These are phyloP conservation scores for Glycine tomentella DNA, from an alignment of 306 rosid genomes.

Conservation along the genomic window DNA sequence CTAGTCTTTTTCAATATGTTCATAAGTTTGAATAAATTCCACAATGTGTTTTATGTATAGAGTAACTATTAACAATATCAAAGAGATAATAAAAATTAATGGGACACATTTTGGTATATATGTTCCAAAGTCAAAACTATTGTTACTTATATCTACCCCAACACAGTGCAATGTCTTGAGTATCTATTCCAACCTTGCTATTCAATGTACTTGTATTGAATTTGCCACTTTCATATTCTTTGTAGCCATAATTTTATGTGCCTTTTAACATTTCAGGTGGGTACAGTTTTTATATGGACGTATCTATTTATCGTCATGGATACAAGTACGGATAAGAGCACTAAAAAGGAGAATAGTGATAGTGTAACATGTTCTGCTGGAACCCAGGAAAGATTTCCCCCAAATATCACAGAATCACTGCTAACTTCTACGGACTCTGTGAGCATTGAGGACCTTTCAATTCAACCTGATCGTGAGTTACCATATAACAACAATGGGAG, in stretches of 20 bases:
- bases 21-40: not conserved
- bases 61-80: not conserved
- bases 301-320: slow-evolving; percentile 29
- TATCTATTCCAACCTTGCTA: too few species aligned
- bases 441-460: slow-evolving; percentile 16
- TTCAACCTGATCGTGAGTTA: not conserved
- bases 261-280: slow-evolving; percentile 10
- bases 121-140: too few species aligned
- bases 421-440: slow-evolving; percentile 7
- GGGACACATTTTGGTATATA: not conserved
- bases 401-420: slow-evolving; percentile 21
- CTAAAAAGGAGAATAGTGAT: not conserved
- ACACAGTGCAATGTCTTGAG: not conserved
- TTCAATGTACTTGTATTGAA: too few species aligned
- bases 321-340: not conserved
- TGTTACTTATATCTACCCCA: not conserved
- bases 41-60: not conserved
- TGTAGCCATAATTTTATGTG: not conserved
- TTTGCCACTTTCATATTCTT: not conserved
- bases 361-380: not conserved
- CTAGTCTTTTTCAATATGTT: not conserved
- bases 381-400: not conserved
- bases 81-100: not conserved
- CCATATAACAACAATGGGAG: not conserved
- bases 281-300: slow-evolving; percentile 23